Evolutionary conservation across 1,139 yeast species (phyloP), one percentile per base, ranked within the genome.

Genomic region (Spathaspora jeffriesii): DNA sequence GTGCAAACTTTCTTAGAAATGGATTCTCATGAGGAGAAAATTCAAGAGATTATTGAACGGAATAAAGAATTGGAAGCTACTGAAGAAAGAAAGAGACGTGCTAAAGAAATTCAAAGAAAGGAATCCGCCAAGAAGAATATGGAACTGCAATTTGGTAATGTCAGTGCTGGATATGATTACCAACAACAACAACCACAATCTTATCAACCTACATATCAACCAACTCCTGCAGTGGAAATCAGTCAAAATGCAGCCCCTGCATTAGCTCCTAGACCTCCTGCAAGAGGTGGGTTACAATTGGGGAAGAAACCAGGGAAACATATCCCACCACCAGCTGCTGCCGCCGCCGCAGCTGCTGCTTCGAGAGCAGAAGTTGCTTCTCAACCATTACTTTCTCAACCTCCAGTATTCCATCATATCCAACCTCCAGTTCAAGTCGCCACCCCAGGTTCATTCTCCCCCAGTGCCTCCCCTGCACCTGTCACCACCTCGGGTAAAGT

Each of bases 1-100:
- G 90, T 95, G 54, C 84, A 83, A 65, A 88, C 96, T 14, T 93
- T 89, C 70, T 76, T 95, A 70, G 95, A 91, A 64, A 93, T 95
- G 99, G 98, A 95, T 69, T 88, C 96, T 37, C 98, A 93, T 63
- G 99, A 95, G 70, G 99, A 95, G 70, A 92, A 90, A 75, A 92
- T 95, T 61, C 98, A 93, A 73, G 98, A 95, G 66, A 92, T 93
- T 63, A 93, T 95, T 60, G 98, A 93, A 68, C 84, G 96, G 65
- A 93, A 93, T 71, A 95, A 93, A 71, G 99, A 93, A 71, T 76
- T 90, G 63, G 99, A 93, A 69, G 99, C 99, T 40, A 86, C 91
- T 45, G 99, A 93, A 68, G 97, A 93, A 69, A 86, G 98, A 68
- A 93, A 92, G 73, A 88, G 96, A 68, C 85, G 90, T 65, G 99